Conservation (phyloP, 352 stramenopile genomes). For the Pythium rhizo-oryzae region DNA sequence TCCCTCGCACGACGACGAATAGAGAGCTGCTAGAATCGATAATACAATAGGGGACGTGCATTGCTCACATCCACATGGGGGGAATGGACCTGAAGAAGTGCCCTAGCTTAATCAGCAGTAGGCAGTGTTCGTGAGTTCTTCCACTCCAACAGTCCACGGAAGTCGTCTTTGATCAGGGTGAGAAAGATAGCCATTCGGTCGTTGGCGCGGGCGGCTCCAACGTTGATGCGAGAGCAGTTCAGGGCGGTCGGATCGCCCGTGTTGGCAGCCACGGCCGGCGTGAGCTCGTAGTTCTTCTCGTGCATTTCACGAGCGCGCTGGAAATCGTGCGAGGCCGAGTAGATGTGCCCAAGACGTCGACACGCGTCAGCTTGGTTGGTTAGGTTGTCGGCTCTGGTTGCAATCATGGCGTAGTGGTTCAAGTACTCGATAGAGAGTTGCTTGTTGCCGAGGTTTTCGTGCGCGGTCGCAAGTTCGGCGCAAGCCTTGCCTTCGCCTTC, state of each 20-base stretch:
- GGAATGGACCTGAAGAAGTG: background rate
- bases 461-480: constrained; percentile 86
- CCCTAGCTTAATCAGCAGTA: constrained; percentile 36
- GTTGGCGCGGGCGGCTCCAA: constrained; percentile 70
- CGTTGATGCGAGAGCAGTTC: constrained; percentile 71
- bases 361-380: constrained; percentile 88
- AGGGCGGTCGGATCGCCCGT: constrained; percentile 45
- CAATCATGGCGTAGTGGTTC: constrained; percentile 83
- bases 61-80: background rate
- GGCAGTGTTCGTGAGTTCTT: constrained; percentile 74
- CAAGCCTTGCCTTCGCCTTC: constrained; percentile 86
- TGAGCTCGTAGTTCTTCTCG: constrained; percentile 90
- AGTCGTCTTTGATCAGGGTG: constrained; percentile 65
- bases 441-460: constrained; percentile 82
- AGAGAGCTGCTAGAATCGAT: background rate
- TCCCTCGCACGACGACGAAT: background rate
- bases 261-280: constrained; percentile 49
- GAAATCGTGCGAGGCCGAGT: constrained; percentile 81
- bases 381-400: constrained; percentile 80
- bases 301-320: constrained; percentile 85
- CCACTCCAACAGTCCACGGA: constrained; percentile 72
- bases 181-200: constrained; percentile 69
- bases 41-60: constrained; percentile 1
- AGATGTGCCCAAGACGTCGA: constrained; percentile 84
- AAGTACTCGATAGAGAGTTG: constrained; percentile 88